Base-by-base conservation (phyloP, 2,329 filamentous ascomycete species). In the Bertia moriformis region DNA sequence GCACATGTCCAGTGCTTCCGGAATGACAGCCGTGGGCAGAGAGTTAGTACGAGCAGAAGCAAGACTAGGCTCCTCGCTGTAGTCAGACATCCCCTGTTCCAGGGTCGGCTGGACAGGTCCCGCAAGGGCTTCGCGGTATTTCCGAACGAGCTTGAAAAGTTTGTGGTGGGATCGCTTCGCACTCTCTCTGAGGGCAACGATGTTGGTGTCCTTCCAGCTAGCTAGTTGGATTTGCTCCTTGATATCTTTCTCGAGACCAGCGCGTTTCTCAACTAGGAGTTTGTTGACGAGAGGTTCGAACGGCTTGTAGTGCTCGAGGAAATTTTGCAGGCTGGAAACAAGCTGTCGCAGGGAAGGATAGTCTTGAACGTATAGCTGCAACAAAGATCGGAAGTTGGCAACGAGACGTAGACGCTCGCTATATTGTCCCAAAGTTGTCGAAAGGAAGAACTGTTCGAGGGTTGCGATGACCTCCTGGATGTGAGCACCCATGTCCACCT, bases 131-230 rank as follows among this genome's bases (percentile, higher is more conserved):
- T 69, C 69, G 32, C 91, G 77, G 60, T 94, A 98, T 60, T 95
- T 96, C 40, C 85, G 73, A 35, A 98, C 83, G 24, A 94, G 67
- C 48, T 84, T 84, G 62, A 94, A 94, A 2, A 98, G 71, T 57
- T 94, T 95, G 50, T 82, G 76, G 53, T 98, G 91, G 15, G 88
- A 95, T 43, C 80, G 81, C 49, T 82, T 80, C 1, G 91, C 87
- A 56, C 89, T 96, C 52, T 95, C 87, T 46, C 80, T 75, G 14
- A 98, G 64, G 1, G 86, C 84, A 37, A 81, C 80, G 44, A 98
- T 93, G 51, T 96, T 98, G 17, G 85, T 94, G 49, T 98, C 91
- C 56, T 93, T 95, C 93, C 93, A 98, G 57, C 87, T 95, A 4
- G 88, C 87, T 49, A 98, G 65, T 39, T 93, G 75, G 14, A 98